These are phyloP conservation scores for Xylaria sp. DNA, from an alignment of 2,329 filamentous ascomycete species.

Conservation along the genomic window DNA sequence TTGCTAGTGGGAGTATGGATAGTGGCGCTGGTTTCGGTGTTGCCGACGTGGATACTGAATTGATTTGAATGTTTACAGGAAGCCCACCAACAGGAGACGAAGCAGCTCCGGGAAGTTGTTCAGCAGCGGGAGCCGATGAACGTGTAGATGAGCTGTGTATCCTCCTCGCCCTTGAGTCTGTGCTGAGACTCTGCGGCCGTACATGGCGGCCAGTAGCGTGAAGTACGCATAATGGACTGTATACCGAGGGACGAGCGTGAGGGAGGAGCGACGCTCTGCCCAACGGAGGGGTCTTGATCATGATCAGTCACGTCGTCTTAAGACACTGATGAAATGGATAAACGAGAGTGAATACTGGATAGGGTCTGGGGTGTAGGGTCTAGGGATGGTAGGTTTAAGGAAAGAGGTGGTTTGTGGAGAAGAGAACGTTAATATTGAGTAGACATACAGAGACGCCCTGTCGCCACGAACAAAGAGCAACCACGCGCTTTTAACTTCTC, in stretches of 20 bases:
- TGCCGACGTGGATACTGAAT: constrained; percentile 38
- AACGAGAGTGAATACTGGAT: constrained; percentile 4
- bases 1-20: constrained; percentile 72
- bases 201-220: constrained; percentile 38
- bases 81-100: constrained; percentile 36
- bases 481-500: constrained; percentile 29
- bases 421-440: neutral
- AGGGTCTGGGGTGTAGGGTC: neutral
- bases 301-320: constrained; percentile 37
- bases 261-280: constrained; percentile 43
- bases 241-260: constrained; percentile 38
- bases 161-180: constrained; percentile 38
- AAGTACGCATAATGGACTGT: constrained; percentile 39
- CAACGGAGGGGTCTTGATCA: constrained; percentile 42
- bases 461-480: constrained; percentile 7
- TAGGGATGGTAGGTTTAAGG: constrained; percentile 8
- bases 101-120: constrained; percentile 36
- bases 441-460: constrained; percentile 7
- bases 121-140: constrained; percentile 40
- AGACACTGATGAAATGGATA: neutral
- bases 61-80: constrained; percentile 35
- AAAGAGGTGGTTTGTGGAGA: neutral
- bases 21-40: constrained; percentile 57
- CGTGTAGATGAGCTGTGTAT: constrained; percentile 44
- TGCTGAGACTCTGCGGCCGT: constrained; percentile 32